Percentiles rank a stretch among this genome's conserved stretches.
Evolutionary conservation across 441 rosid genomes (phyloP).

Genomic region (Omphalea diandra): DNA sequence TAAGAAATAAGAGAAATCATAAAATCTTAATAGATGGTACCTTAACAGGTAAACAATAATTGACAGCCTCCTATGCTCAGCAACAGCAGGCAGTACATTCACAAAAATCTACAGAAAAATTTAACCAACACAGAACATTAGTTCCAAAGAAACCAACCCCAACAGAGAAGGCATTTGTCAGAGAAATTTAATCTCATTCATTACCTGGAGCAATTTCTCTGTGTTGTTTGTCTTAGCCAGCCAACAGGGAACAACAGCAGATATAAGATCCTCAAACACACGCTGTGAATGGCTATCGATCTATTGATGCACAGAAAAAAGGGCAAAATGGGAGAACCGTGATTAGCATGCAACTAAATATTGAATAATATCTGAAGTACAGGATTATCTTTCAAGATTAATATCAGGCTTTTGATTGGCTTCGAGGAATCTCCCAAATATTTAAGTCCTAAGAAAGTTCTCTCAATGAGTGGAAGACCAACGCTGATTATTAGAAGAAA

Average conservation of each 20-base stretch:
- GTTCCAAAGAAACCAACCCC: conserved; percentile 13
- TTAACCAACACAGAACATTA: conserved; percentile 22
- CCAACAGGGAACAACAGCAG: conserved; percentile 89
- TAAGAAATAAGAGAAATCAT: conserved; percentile 11
- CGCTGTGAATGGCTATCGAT: conserved; percentile 74
- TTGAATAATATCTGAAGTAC: neutral
- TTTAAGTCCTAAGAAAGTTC: neutral
- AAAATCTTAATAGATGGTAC: conserved; percentile 36
- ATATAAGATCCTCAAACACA: conserved; percentile 79
- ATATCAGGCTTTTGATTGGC: neutral
- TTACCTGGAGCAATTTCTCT: conserved; percentile 79
- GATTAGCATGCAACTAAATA: conserved; percentile 12
- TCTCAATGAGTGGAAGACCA: neutral
- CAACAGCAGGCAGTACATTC: conserved; percentile 71
- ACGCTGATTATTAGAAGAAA: neutral
- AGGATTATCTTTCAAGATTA: neutral
- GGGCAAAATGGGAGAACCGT: neutral
- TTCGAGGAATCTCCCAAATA: neutral
- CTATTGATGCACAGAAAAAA: conserved; percentile 36
- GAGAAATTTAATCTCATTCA: conserved; percentile 15
- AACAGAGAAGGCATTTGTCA: neutral
- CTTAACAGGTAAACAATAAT: conserved; percentile 74
- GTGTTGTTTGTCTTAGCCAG: conserved; percentile 53
- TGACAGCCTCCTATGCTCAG: conserved; percentile 82
- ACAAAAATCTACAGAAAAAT: conserved; percentile 67